phyloP scores from a whole-genome alignment of 208 protist genomes.

The Leishmania tropica region DNA sequence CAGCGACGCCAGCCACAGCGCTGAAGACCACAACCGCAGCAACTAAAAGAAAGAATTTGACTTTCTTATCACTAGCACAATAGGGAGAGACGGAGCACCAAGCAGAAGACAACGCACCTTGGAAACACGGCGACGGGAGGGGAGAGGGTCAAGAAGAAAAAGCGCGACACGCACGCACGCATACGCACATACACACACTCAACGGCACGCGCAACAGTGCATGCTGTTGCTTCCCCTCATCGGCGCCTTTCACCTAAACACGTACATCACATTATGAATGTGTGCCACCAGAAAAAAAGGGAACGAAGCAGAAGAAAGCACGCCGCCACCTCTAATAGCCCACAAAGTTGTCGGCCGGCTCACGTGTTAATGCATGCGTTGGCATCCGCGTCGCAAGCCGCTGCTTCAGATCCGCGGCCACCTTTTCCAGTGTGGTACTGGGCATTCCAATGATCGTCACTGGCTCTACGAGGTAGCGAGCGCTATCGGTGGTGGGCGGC shows the following conservation, averaged over 20 bases:
- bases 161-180: not conserved
- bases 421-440: constrained; percentile 15
- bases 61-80: not conserved
- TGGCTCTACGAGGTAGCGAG: constrained; percentile 54
- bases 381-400: constrained; percentile 14
- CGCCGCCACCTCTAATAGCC: constrained; percentile 13
- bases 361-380: not conserved
- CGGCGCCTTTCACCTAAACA: not conserved
- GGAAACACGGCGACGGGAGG: not conserved
- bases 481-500: constrained; percentile 37
- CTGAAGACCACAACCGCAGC: not conserved
- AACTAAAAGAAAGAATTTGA: not conserved
- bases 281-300: not conserved
- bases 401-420: constrained; percentile 8
- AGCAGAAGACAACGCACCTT: not conserved
- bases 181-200: not conserved
- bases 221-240: not conserved
- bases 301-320: not conserved
- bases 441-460: constrained; percentile 22
- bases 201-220: not conserved
- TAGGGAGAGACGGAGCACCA: not conserved
- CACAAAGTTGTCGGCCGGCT: constrained; percentile 9
- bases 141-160: not conserved
- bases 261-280: not conserved
- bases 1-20: not conserved